Evolutionary conservation across 2,329 filamentous ascomycete species (phyloP).

Genomic region (Sporothrix inflata): DNA sequence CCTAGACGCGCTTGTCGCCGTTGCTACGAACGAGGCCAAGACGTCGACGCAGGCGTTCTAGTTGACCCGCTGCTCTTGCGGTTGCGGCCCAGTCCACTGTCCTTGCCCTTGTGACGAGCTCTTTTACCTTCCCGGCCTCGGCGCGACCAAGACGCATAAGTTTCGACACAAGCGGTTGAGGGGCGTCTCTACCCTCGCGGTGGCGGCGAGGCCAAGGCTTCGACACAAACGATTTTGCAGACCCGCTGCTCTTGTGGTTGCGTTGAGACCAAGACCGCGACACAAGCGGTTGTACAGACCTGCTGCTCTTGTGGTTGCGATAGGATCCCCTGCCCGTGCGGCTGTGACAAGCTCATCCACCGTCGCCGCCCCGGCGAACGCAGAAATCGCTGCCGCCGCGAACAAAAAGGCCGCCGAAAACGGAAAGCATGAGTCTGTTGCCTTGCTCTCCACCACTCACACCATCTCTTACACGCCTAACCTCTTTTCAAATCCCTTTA

Average conservation of each 20-base stretch:
- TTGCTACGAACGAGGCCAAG: constrained; percentile 33
- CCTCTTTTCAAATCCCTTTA: no score
- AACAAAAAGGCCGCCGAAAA: no score
- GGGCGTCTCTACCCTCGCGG: no score
- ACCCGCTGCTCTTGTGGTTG: neutral
- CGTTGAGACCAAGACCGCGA: constrained; percentile 25
- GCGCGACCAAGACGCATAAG: no score
- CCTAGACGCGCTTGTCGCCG: constrained; percentile 35
- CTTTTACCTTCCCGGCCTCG: neutral
- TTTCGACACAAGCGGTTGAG: no score
- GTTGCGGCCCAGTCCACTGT: neutral
- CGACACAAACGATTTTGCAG: constrained; percentile 32
- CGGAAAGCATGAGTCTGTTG: no score
- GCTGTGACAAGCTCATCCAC: neutral
- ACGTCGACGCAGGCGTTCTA: constrained; percentile 33
- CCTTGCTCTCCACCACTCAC: no score
- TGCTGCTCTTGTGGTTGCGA: neutral
- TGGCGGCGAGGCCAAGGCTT: constrained; percentile 27
- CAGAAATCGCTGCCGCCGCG: no score
- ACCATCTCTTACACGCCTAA: no score
- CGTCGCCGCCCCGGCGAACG: neutral
- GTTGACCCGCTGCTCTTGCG: neutral
- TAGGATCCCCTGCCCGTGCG: neutral
- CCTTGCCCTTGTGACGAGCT: no score
- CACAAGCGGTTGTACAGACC: constrained; percentile 27